Base-by-base conservation (phyloP, 2,329 filamentous ascomycete species). In the Xylaria sp. region DNA sequence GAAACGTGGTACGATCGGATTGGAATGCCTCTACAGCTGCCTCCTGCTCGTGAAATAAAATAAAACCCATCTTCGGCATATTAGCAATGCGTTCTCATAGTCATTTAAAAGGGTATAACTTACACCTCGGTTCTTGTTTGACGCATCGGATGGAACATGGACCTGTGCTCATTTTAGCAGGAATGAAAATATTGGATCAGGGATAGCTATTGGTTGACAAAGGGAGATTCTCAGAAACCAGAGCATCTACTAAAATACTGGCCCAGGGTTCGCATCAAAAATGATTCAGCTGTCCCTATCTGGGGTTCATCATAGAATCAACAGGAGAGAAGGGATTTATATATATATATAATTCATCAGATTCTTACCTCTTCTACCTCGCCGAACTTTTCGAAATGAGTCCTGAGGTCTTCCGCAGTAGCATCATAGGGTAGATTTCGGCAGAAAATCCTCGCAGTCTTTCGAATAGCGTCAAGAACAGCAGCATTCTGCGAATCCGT, bases 181-280 rank as follows among this genome's bases (percentile, higher is more conserved):
- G 73, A 73, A 73, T 74, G 69, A 68, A 72, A 62, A 67, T 31
- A 62, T 65, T 65, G 59, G 47, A 71, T 66, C 65, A 70, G 67
- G 73, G 69, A 70, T 61, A 67, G 63, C 71, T 71, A 75, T 69
- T 71, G 70, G 76, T 42, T 58, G 72, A 68, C 71, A 70, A 77
- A 73, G 74, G 74, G 77, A 79, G 72, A 78, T 82, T 83, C 82
- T 94, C 91, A 96, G 93, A 85, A 84, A 85, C 91, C 93, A 90
- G 94, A 92, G 93, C 92, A 97, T 98, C 95, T 99, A 99, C 96
- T 97, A 99, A 97, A 96, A 97, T 96, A 92, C 87, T 93, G 90
- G 94, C 90, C 90, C 91, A 90, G 89, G 83, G 81, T 86, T 93
- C 85, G 89, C 92, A 94, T 96, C 94, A 98, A 85, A 85, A 93